Percentiles rank a stretch among this genome's conserved stretches.
These are phyloP conservation scores for Aspergillus saccharolyticus DNA, from an alignment of 495 filamentous ascomycete species.

Conservation along the genomic window DNA sequence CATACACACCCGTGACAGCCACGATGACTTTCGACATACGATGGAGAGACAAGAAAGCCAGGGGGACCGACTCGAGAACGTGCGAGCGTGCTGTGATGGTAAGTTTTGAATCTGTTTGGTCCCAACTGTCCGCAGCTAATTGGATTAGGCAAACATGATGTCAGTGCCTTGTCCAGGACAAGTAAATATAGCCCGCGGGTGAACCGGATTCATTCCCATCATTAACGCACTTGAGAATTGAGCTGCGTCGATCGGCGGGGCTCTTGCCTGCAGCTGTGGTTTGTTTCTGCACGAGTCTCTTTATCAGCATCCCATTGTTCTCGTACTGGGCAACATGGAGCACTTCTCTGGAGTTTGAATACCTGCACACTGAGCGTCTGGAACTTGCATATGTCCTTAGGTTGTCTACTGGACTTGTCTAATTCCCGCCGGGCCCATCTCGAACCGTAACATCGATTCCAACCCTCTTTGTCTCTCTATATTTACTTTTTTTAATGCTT, in stretches of 20 bases:
- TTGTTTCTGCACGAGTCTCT: slow-evolving; percentile 1
- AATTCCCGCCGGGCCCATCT: no score
- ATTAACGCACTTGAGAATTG: slow-evolving; percentile 18
- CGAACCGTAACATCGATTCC: no score
- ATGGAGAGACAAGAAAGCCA: slow-evolving; percentile 72
- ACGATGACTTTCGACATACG: slow-evolving; percentile 71
- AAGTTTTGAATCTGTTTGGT: slow-evolving; percentile 2
- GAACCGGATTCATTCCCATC: slow-evolving; percentile 39
- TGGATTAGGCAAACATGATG: slow-evolving; percentile 57
- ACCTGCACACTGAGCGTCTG: slow-evolving; percentile 1
- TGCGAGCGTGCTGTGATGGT: slow-evolving; percentile 97
- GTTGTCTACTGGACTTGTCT: neutral
- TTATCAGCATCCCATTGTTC: slow-evolving; percentile 8
- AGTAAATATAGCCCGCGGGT: slow-evolving; percentile 41
- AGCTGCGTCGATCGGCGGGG: slow-evolving; percentile 3
- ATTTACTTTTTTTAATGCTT: slow-evolving; percentile 6
- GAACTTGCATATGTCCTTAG: slow-evolving; percentile 4
- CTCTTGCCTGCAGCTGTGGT: neutral
- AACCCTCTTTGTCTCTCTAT: slow-evolving; percentile 2
- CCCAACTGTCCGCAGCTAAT: neutral
- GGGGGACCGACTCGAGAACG: slow-evolving; percentile 80
- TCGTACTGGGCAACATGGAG: neutral
- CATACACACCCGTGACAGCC: slow-evolving; percentile 63
- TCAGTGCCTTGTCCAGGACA: slow-evolving; percentile 44
- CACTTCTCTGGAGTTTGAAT: neutral